phyloP scores from a whole-genome alignment of 306 rosid genomes.

The Prunus campanulata region DNA sequence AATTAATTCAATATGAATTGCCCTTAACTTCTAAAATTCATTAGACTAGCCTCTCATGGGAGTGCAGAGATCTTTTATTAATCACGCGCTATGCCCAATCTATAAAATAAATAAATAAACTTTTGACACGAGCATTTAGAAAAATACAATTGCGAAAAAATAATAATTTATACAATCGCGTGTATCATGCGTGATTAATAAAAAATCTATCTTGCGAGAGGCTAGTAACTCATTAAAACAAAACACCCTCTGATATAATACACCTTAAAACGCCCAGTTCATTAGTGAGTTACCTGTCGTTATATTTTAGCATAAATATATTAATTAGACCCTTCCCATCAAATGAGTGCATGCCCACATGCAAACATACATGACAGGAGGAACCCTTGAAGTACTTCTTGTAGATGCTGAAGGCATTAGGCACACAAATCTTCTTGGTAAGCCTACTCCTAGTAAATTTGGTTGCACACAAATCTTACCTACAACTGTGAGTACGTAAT shows the following conservation, averaged over 20 bases:
- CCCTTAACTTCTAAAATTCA: too few species aligned
- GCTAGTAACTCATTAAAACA: not conserved
- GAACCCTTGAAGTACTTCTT: constrained; percentile 66
- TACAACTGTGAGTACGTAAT: too few species aligned
- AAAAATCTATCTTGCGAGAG: too few species aligned
- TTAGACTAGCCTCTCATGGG: too few species aligned
- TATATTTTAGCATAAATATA: not conserved
- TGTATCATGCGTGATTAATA: too few species aligned
- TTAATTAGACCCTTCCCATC: not conserved
- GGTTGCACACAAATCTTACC: too few species aligned
- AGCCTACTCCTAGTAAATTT: not conserved
- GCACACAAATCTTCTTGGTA: constrained; percentile 68
- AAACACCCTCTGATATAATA: not conserved
- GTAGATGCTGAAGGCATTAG: constrained; percentile 69
- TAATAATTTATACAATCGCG: too few species aligned
- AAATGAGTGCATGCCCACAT: not conserved
- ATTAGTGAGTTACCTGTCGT: not conserved
- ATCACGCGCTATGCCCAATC: too few species aligned
- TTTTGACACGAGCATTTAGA: rapidly evolving
- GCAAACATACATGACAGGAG: constrained; percentile 38
- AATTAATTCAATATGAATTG: too few species aligned
- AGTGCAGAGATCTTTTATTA: too few species aligned
- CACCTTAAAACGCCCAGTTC: not conserved
- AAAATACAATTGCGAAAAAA: too few species aligned
- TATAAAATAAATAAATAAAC: too few species aligned